These are phyloP conservation scores for Wickerhamomyces sydowiorum DNA, from an alignment of 805 yeast species.

Conservation along the genomic window DNA sequence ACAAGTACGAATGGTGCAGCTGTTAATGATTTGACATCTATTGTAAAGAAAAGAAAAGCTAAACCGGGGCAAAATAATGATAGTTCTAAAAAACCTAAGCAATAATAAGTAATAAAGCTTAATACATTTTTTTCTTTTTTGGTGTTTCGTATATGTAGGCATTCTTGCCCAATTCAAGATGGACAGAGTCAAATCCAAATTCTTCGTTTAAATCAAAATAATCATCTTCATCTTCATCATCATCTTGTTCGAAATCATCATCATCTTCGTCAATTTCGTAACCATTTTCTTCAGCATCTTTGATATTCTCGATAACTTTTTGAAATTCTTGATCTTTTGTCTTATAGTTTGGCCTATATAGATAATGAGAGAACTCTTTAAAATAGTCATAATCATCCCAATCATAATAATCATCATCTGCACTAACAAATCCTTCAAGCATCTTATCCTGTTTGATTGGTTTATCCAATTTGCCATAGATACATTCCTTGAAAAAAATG, in stretches of 20 bases:
- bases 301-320: conserved; percentile 1
- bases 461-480: conserved; percentile 12
- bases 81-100: conserved; percentile 12
- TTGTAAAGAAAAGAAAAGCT: conserved; percentile 52
- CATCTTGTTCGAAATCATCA: background rate
- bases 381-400: conserved; percentile 16
- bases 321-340: conserved; percentile 4
- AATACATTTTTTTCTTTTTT: background rate
- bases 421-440: conserved; percentile 4
- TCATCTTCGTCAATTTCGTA: background rate
- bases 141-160: background rate
- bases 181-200: conserved; percentile 17
- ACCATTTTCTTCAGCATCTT: background rate
- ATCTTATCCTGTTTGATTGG: conserved; percentile 7
- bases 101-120: conserved; percentile 1
- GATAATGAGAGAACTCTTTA: conserved; percentile 11
- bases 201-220: conserved; percentile 15
- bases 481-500: conserved; percentile 9
- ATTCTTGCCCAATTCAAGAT: conserved; percentile 4
- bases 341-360: conserved; percentile 3
- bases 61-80: conserved; percentile 6
- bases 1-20: conserved; percentile 15
- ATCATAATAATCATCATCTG: conserved; percentile 8
- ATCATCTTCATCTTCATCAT: conserved; percentile 3
- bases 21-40: conserved; percentile 57